Conservation (phyloP, 2,329 filamentous ascomycete species). For the Pseudopyrenochaeta lycopersici region DNA sequence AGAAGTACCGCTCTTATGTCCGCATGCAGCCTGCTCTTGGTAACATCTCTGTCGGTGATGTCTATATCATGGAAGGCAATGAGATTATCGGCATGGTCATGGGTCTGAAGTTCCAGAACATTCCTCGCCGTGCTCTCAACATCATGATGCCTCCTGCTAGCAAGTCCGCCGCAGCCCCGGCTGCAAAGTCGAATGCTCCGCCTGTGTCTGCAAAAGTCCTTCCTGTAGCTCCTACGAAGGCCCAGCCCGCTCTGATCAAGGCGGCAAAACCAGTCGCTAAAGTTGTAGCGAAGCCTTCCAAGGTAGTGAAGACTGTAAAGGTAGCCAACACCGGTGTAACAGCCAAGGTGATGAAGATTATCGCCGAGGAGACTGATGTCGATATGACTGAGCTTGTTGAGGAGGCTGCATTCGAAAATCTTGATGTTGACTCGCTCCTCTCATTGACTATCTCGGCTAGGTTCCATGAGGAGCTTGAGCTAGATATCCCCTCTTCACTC, state of each 20-base stretch:
- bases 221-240: slow-evolving; percentile 47
- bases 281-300: slow-evolving; percentile 55
- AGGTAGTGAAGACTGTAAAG: slow-evolving; percentile 59
- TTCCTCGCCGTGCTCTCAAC: slow-evolving; percentile 72
- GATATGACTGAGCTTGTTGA: slow-evolving; percentile 67
- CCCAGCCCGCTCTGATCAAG: slow-evolving; percentile 46
- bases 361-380: slow-evolving; percentile 72
- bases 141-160: slow-evolving; percentile 71
- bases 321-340: slow-evolving; percentile 57
- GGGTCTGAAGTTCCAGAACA: slow-evolving; percentile 72
- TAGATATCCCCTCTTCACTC: slow-evolving; percentile 66
- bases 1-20: slow-evolving; percentile 68
- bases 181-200: slow-evolving; percentile 41
- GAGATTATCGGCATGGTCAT: slow-evolving; percentile 67
- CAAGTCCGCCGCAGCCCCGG: slow-evolving; percentile 46
- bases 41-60: slow-evolving; percentile 67
- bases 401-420: slow-evolving; percentile 68
- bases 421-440: slow-evolving; percentile 69
- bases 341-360: slow-evolving; percentile 69
- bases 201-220: slow-evolving; percentile 47
- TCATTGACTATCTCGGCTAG: slow-evolving; percentile 69
- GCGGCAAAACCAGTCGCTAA: slow-evolving; percentile 64
- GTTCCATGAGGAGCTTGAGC: slow-evolving; percentile 68
- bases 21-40: slow-evolving; percentile 66
- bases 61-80: slow-evolving; percentile 68